Conservation (phyloP, 495 filamentous ascomycete genomes). For the Cairneyella variabilis region DNA sequence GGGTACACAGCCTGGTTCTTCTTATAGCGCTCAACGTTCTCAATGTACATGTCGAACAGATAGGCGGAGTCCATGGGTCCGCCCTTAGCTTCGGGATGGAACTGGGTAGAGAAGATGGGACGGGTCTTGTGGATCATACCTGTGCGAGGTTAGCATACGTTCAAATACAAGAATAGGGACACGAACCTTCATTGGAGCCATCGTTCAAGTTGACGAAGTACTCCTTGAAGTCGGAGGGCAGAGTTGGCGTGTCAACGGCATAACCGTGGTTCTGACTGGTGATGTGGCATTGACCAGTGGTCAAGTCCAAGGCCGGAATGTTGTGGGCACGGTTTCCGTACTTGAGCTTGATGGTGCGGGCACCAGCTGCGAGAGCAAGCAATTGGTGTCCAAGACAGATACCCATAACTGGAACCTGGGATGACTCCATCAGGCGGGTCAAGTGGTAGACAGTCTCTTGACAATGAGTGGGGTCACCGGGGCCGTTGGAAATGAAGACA, state of each 20-base stretch:
- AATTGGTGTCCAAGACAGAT: conserved; percentile 96
- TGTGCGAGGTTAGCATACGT: conserved; percentile 37
- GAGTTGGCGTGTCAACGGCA: conserved; percentile 82
- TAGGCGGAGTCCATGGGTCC: conserved; percentile 91
- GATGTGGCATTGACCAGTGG: conserved; percentile 96
- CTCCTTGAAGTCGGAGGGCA: conserved; percentile 86
- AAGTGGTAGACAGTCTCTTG: conserved; percentile 89
- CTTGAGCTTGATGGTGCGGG: conserved; percentile 87
- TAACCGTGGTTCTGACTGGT: conserved; percentile 99
- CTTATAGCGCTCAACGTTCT: conserved; percentile 87
- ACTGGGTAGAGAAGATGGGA: conserved; percentile 97
- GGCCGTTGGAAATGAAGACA: conserved; percentile 97
- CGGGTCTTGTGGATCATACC: conserved; percentile 85
- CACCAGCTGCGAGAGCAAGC: conserved; percentile 76
- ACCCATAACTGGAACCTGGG: conserved; percentile 89
- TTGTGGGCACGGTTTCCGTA: conserved; percentile 98
- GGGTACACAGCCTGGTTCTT: conserved; percentile 63
- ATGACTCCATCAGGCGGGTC: conserved; percentile 79
- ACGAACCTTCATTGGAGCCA: conserved; percentile 77
- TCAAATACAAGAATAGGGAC: background rate
- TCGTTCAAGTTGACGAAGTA: conserved; percentile 98
- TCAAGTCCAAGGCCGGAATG: conserved; percentile 91
- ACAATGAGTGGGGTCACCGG: conserved; percentile 96
- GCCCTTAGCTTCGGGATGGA: conserved; percentile 97
- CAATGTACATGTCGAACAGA: conserved; percentile 93